A percentile compares a stretch with the other conserved stretches of the same genome.
phyloP scores from a whole-genome alignment of 352 stramenopile species.

The Phytophthora ohioensis region DNA sequence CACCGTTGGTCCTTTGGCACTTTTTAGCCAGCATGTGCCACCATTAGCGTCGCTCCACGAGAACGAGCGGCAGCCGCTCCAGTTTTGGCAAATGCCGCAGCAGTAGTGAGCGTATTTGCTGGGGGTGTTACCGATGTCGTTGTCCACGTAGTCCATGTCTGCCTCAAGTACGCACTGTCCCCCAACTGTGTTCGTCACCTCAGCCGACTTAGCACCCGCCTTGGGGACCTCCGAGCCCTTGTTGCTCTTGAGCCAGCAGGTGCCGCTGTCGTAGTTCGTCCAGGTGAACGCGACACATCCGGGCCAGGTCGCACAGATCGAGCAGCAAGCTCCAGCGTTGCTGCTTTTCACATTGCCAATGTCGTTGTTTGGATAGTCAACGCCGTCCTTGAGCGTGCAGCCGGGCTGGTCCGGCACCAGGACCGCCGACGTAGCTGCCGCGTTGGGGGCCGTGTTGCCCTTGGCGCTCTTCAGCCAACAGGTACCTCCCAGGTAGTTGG shows the following conservation, averaged over 20 bases:
- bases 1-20: slow-evolving; percentile 15
- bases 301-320: slow-evolving; percentile 31
- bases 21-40: slow-evolving; percentile 57
- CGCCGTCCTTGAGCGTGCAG: slow-evolving; percentile 25
- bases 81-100: slow-evolving; percentile 46
- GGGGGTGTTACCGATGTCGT: slow-evolving; percentile 43
- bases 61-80: slow-evolving; percentile 44
- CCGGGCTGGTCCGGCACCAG: slow-evolving; percentile 4
- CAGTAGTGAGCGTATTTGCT: slow-evolving; percentile 21
- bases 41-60: slow-evolving; percentile 48
- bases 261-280: slow-evolving; percentile 29
- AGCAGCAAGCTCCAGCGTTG: slow-evolving; percentile 37
- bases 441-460: slow-evolving; percentile 24
- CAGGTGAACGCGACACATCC: slow-evolving; percentile 38
- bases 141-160: slow-evolving; percentile 42
- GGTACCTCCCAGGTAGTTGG: slow-evolving; percentile 31
- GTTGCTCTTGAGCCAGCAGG: slow-evolving; percentile 38
- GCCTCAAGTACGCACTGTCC: slow-evolving; percentile 31
- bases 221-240: slow-evolving; percentile 22
- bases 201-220: slow-evolving; percentile 26
- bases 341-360: slow-evolving; percentile 37
- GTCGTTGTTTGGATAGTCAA: slow-evolving; percentile 46
- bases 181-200: slow-evolving; percentile 24
- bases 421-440: slow-evolving; percentile 25
- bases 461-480: slow-evolving; percentile 43